Percentiles rank a stretch among this genome's conserved stretches.
Conservation (phyloP, 306 rosid species). For the Malus sieversii region DNA sequence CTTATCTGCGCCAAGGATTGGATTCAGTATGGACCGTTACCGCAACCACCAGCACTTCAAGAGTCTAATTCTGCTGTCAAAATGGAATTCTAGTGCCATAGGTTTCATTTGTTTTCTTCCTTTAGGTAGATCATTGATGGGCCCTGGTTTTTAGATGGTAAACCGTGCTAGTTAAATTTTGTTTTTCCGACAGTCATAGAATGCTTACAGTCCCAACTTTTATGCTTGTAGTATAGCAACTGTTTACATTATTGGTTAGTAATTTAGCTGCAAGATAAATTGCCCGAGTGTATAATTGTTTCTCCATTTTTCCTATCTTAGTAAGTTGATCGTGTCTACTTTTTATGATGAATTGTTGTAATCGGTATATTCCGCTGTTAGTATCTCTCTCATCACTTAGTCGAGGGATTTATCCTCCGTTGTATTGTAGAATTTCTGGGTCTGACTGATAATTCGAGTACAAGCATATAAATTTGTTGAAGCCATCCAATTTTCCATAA, state of each 20-base stretch:
- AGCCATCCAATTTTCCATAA: too few species aligned
- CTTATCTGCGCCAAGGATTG: constrained; percentile 80
- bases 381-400: too few species aligned
- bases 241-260: constrained; percentile 23
- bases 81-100: constrained; percentile 33
- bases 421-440: too few species aligned
- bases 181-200: constrained; percentile 4
- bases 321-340: neutral
- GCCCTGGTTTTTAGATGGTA: neutral
- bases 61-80: constrained; percentile 40
- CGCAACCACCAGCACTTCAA: constrained; percentile 23
- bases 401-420: too few species aligned
- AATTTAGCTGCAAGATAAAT: neutral
- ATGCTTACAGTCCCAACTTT: constrained; percentile 17
- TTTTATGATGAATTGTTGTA: neutral
- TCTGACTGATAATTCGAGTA: too few species aligned
- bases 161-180: constrained; percentile 8
- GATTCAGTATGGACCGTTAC: constrained; percentile 44
- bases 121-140: constrained; percentile 19
- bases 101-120: constrained; percentile 13
- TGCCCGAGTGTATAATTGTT: neutral
- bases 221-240: constrained; percentile 3
- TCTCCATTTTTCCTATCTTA: neutral
- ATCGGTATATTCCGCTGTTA: too few species aligned
- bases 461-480: too few species aligned